These are phyloP conservation scores for Raffaelea deltoideospora DNA, from an alignment of 2,329 filamentous ascomycete genomes.

Conservation along the genomic window DNA sequence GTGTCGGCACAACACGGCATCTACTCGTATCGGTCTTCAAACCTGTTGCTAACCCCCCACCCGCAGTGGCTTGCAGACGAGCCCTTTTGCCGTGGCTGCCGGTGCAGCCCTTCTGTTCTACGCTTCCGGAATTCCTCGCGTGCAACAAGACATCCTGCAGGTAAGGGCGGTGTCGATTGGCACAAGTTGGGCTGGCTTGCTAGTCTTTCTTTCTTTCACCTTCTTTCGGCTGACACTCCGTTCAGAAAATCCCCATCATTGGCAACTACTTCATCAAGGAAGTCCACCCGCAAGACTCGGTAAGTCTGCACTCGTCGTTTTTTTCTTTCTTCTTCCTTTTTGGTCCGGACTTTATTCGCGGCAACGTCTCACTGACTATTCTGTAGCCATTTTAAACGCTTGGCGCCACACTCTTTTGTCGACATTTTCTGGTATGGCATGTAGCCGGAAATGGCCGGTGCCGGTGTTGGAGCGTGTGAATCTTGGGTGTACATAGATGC, in stretches of 20 bases:
- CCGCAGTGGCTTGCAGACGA: constrained; percentile 34
- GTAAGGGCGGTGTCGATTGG: constrained; percentile 17
- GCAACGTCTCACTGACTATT: constrained; percentile 1
- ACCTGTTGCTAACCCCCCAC: not conserved
- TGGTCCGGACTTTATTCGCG: not conserved
- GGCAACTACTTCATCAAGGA: constrained; percentile 35
- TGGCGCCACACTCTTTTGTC: not conserved
- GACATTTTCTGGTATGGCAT: not conserved
- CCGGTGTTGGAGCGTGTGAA: too few species aligned
- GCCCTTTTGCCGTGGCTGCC: constrained; percentile 40
- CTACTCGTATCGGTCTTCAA: too few species aligned
- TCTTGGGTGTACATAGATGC: too few species aligned
- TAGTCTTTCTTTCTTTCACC: constrained; percentile 11
- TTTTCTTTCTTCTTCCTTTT: not conserved
- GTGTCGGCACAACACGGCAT: too few species aligned
- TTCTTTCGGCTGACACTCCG: too few species aligned
- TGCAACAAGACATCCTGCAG: constrained; percentile 43
- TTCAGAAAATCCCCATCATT: constrained; percentile 44
- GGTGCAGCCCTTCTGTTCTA: constrained; percentile 43
- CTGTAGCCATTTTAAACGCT: constrained; percentile 8
- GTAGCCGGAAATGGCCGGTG: too few species aligned
- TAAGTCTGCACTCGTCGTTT: constrained; percentile 21
- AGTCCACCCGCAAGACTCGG: constrained; percentile 46
- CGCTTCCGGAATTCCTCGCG: constrained; percentile 45
- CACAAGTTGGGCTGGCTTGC: not conserved